Base-by-base conservation (phyloP, 1,284 basidiomycete species). In the Neonothopanus nambi region DNA sequence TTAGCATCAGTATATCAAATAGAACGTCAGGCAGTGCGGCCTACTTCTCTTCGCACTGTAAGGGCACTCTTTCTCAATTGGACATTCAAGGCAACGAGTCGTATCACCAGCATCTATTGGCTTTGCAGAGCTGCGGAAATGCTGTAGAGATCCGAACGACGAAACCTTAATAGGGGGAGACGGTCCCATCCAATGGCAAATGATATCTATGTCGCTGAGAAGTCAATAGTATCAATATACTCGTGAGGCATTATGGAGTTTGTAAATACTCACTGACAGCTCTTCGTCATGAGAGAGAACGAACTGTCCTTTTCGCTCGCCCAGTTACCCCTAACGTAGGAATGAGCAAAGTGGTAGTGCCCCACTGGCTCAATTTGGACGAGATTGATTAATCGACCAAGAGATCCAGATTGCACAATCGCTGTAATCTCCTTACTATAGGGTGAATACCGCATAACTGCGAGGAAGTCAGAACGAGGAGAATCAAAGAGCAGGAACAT, bases 251-350 rank as follows among this genome's bases (percentile, higher is more conserved):
- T 15, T n/a, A n/a, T n/a, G n/a, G n/a, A n/a, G n/a, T n/a, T n/a
- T n/a, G 8, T n/a, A 39, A 7, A 5, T 18, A 67, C 74, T 63
- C 74, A 91, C 90, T 95, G 91, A 80, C 88, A 94, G 61, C 85
- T 85, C 74, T 95, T 95, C 11, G 91, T 87, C 86, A 95, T 85
- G 44, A 95, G 78, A 9, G 87, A 83, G 66, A 94, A 94, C 18
- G 84, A 86, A 58, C 87, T 87, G 8, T 79, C 73, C 2, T 73
- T 69, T 66, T 94, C 89, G 39, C 75, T 82, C 7, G 73, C 69
- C 92, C 91, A 95, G 65, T 87, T 86, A 7, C 91, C 91, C 36
- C 91, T 81, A 35, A 94, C 89, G 62, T 82, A 93, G 0, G 89
- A 90, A 68, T 94, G 91, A 1, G 91, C 88, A 66, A 93, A 94